Percentiles rank a stretch among this genome's conserved stretches.
Evolutionary conservation across 768 basidiomycete species (phyloP).

Genomic region (Lentinula detonsa): DNA sequence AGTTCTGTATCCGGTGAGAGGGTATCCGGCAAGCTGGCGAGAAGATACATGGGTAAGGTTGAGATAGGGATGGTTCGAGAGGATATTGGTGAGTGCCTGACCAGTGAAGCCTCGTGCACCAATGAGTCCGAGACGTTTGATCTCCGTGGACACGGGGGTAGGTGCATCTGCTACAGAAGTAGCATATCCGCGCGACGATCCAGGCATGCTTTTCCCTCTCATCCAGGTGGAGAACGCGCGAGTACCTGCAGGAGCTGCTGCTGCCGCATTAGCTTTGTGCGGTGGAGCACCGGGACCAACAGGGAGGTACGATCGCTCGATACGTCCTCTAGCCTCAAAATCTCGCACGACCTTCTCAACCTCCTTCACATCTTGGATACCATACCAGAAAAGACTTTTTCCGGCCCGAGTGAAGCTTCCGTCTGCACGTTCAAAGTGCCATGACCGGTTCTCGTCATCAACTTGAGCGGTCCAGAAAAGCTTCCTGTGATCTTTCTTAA

Average conservation of each 20-base stretch:
- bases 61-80: slow-evolving; percentile 84
- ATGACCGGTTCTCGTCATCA: slow-evolving; percentile 94
- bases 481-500: slow-evolving; percentile 89
- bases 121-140: slow-evolving; percentile 91
- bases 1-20: slow-evolving; percentile 78
- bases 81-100: slow-evolving; percentile 81
- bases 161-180: slow-evolving; percentile 43
- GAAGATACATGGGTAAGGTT: slow-evolving; percentile 94
- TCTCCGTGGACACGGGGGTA: slow-evolving; percentile 43
- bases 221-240: slow-evolving; percentile 58
- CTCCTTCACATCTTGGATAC: slow-evolving; percentile 84
- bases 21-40: slow-evolving; percentile 81
- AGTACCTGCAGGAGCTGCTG: slow-evolving; percentile 11
- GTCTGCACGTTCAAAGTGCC: slow-evolving; percentile 99
- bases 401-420: slow-evolving; percentile 96
- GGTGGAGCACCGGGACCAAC: slow-evolving; percentile 70
- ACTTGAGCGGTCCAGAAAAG: slow-evolving; percentile 98
- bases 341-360: slow-evolving; percentile 79
- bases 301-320: slow-evolving; percentile 87
- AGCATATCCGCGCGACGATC: slow-evolving; percentile 71
- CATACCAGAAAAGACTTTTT: slow-evolving; percentile 96
- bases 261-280: slow-evolving; percentile 28
- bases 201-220: slow-evolving; percentile 28
- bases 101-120: slow-evolving; percentile 97
- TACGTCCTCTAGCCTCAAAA: slow-evolving; percentile 73